Evolutionary conservation across 176 grass and related monocot species (phyloP), one percentile per base, ranked within the genome.

Genomic region (barley (Hordeum vulgare)): DNA sequence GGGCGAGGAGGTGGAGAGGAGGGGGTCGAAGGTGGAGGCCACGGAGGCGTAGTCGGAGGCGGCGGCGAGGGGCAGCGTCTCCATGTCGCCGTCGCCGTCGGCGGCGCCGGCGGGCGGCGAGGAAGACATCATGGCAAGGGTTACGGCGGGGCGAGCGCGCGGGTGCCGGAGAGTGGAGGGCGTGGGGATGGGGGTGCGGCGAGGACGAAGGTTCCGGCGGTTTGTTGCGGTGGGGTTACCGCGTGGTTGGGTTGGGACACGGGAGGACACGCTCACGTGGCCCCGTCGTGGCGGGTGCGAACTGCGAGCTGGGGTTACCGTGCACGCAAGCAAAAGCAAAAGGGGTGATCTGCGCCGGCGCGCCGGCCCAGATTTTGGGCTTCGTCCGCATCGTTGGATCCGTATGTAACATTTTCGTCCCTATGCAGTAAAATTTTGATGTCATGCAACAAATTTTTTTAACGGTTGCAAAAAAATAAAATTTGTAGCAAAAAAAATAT

Each of bases 11-110:
- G 63, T 59, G 17, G 85, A 90, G 74, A 83, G 66, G 75, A 85
- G 81, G 20, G 84, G 85, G 25, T 87, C 79, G 66, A 74, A 91
- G 29, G 60, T 75, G 84, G 88, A 89, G 62, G 84, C 64, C 1
- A 68, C 71, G 75, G 82, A 86, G 81, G 73, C 76, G 80, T 78
- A 80, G 23, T 88, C 74, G 56, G 88, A 81, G 61, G 86, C 63
- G 72, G 90, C 23, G 80, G 90, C 83, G 72, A 98, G 82, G 29
- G 90, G 84, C 61, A 93, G 90, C 60, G 85, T 85, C 83, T 93
- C 93, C 93, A 96, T 93, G 65, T 91, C 85, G 54, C 79, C 87
- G 65, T 91, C 85, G 54, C 79, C 87, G n/a, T 69, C 76, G 51
- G 71, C 80, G 11, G 83, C 80, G 70, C 83, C 86, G 35, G 81